These are phyloP conservation scores for Cichorium intybus DNA, from an alignment of 140 eudicot genomes.

Conservation along the genomic window DNA sequence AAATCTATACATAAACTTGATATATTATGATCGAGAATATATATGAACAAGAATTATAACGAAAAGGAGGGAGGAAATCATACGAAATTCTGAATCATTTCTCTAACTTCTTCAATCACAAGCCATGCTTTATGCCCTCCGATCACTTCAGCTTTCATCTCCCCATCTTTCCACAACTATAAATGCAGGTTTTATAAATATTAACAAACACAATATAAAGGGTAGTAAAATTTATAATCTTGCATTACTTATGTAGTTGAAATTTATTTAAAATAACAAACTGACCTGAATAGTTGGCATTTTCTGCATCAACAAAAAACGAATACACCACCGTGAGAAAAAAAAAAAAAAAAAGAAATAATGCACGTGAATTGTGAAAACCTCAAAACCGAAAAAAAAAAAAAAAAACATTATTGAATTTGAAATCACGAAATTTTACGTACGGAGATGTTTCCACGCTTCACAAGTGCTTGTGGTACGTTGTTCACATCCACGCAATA, in stretches of 20 bases:
- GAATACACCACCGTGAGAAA: not conserved
- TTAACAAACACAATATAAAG: not conserved
- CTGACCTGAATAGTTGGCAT: conserved; percentile 99
- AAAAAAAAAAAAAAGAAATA: not conserved
- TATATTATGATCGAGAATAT: not conserved
- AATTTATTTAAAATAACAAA: not conserved
- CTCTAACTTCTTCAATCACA: conserved; percentile 90
- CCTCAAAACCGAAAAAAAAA: not conserved
- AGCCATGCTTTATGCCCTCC: conserved; percentile 99
- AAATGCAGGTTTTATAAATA: conserved; percentile 32
- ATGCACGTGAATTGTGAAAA: not conserved
- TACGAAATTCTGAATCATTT: conserved; percentile 63
- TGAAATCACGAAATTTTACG: conserved; percentile 18
- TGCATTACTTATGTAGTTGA: no score
- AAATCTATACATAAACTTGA: conserved; percentile 29
- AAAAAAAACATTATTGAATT: not conserved
- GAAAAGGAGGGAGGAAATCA: conserved; percentile 24
- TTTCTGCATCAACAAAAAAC: conserved; percentile 58
- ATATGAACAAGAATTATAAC: conserved; percentile 22
- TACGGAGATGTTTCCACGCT: conserved; percentile 93
- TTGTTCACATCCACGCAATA: conserved; percentile 93
- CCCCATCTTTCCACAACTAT: conserved; percentile 97
- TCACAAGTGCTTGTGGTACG: conserved; percentile 85
- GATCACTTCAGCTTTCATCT: conserved; percentile 95
- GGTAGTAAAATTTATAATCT: no score